Base-by-base conservation (phyloP, 345 rosid genomes). In the Pistacia integerrima region DNA sequence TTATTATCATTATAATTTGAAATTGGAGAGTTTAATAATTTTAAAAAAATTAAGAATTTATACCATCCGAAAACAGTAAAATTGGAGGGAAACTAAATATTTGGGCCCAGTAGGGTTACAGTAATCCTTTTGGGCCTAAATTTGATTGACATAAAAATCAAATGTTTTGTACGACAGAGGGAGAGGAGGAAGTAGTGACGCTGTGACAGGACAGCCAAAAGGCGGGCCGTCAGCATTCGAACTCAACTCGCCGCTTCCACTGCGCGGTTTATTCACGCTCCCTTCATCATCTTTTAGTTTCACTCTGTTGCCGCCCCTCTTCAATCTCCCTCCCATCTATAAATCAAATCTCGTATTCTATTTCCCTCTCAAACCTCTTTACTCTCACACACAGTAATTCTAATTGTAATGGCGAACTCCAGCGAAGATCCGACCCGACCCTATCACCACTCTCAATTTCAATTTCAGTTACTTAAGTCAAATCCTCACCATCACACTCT, bases 381-480 rank as follows among this genome's bases (percentile, higher is more conserved):
- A 35, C 35, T 16, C 49, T 1, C 51, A 60, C 48, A 20, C 79
- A 61, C 65, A 46, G 67, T 11, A 25, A 16, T 4, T 36, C 49
- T 56, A 44, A 55, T 79, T 11, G 64, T 81, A n/a, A 87, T 86
- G 87, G 80, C 88, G 22, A 79, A 83, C 70, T 65, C 88, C 46
- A 85, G 82, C 17, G 81, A 83, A 80, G 90, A 87, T 85, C 91
- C 81, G 64, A 75, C 35, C 74, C 79, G 66, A 22, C 59, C 83
- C 11, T 22, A 52, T 16, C n/a, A 64, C 36, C 69, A 68, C 38
- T 73, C 91, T 13, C 87, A 85, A 54, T 81, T 85, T 75, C 84
- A 82, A 61, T 84, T 76, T 41, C 83, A 81, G 75, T 59, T 84
- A 33, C 86, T 84, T 65, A 13, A 54, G 5, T 14, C 57, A 13